Evolutionary conservation across 805 yeast genomes (phyloP), one percentile per base, ranked within the genome.

Genomic region (Kuraishia piskuri): DNA sequence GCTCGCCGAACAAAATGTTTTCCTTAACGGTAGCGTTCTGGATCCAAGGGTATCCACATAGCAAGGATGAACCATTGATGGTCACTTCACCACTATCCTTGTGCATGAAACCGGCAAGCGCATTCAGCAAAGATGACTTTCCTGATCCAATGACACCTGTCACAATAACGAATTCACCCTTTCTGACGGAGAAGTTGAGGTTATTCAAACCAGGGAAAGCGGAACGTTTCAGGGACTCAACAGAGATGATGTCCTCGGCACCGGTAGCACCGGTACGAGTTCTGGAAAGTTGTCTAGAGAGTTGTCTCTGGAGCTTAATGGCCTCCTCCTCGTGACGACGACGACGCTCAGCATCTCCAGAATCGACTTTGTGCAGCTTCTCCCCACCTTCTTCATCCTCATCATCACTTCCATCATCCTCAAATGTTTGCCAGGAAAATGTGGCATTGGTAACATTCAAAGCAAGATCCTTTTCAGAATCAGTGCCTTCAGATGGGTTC

Each of bases 91-190:
- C 96, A 0, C 59, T 46, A 0, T 67, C 65, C 58, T 80, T 74
- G 12, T 74, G 71, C 88, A 88, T 87, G 20, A 76, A 69, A 1
- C 95, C 94, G 8, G 84, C 75, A 52, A 89, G 70, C 0, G 94
- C 90, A 55, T 77, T 73, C 46, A 89, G 69, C 24, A 89, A 70
- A 0, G 94, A 86, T 0, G 91, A 74, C 63, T 89, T 89, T 52
- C 96, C 96, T 2, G 89, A 76, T 2, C 96, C 96, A 60, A 86
- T 83, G 2, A 80, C 66, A 12, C 91, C 92, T 0, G 87, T 83
- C 25, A 88, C 76, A 55, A 86, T 85, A 5, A 90, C 70, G 50
- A 90, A 79, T 62, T 89, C 95, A 23, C 88, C 87, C 53, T 77
- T 78, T 48, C 72, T 67, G 49, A 89, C 71, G 1, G 67, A 63